Percentiles rank a stretch among this genome's conserved stretches.
Evolutionary conservation across 2,329 filamentous ascomycete species (phyloP).

Genomic region (Hypoxylon sp.): DNA sequence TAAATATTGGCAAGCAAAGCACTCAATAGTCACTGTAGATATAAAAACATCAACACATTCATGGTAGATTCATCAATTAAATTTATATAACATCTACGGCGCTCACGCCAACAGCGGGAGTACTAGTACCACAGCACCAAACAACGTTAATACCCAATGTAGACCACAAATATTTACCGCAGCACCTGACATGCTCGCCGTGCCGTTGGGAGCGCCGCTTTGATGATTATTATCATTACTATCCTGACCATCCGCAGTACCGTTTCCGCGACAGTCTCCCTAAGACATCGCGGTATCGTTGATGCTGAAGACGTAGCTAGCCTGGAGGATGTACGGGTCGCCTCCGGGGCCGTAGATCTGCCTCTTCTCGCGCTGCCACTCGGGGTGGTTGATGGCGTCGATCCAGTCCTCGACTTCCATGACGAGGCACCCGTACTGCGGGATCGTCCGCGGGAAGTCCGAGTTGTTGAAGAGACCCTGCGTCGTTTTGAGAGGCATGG

Average conservation of each 20-base stretch:
- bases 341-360: slow-evolving; percentile 72
- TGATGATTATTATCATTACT: slow-evolving; percentile 18
- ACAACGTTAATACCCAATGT: slow-evolving; percentile 13
- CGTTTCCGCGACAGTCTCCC: slow-evolving; percentile 27
- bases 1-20: no score
- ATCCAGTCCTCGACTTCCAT: slow-evolving; percentile 96
- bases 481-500: slow-evolving; percentile 75
- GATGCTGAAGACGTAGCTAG: slow-evolving; percentile 71
- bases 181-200: neutral
- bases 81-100: slow-evolving; percentile 19
- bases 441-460: slow-evolving; percentile 72
- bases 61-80: slow-evolving; percentile 24
- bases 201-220: neutral
- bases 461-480: slow-evolving; percentile 72
- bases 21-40: no score
- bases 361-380: slow-evolving; percentile 79
- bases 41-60: neutral
- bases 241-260: slow-evolving; percentile 1
- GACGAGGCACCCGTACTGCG: slow-evolving; percentile 86
- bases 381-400: slow-evolving; percentile 90
- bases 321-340: slow-evolving; percentile 72
- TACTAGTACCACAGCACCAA: slow-evolving; percentile 16
- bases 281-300: slow-evolving; percentile 53
- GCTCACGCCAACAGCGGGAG: neutral
- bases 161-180: slow-evolving; percentile 15